phyloP scores from a whole-genome alignment of 2,329 filamentous ascomycete species.

The Basipetospora chlamydospora region DNA sequence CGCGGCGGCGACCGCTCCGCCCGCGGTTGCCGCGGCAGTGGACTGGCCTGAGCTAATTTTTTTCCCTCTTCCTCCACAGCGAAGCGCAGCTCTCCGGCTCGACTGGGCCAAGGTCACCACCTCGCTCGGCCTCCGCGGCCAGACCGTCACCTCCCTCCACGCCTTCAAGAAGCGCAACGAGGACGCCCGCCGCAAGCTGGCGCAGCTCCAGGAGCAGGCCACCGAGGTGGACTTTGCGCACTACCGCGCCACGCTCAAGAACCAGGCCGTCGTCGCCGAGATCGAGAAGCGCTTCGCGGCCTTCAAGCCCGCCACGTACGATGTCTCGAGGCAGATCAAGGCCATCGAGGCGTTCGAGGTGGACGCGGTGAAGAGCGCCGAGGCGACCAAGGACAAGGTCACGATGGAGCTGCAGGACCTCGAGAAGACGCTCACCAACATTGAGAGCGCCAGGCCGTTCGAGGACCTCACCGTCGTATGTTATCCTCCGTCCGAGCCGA shows the following conservation, averaged over 20 bases:
- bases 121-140: conserved; percentile 91
- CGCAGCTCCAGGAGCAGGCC: conserved; percentile 67
- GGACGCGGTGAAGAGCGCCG: conserved; percentile 90
- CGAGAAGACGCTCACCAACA: conserved; percentile 90
- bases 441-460: conserved; percentile 88
- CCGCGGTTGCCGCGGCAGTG: too few species aligned
- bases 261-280: conserved; percentile 88
- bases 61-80: conserved; percentile 36
- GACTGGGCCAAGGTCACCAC: conserved; percentile 94
- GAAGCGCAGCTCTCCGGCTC: conserved; percentile 97
- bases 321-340: conserved; percentile 88
- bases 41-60: conserved; percentile 7
- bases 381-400: conserved; percentile 93
- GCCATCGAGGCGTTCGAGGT: conserved; percentile 96
- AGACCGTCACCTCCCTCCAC: conserved; percentile 80
- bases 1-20: background rate
- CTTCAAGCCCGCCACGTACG: conserved; percentile 90
- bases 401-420: conserved; percentile 90
- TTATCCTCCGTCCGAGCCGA: conserved; percentile 17
- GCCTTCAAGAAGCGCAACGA: conserved; percentile 99
- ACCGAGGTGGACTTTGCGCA: conserved; percentile 83
- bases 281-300: conserved; percentile 88
- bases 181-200: conserved; percentile 88
- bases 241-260: conserved; percentile 89
- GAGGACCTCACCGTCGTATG: conserved; percentile 94